A percentile compares a stretch with the other conserved stretches of the same genome.
phyloP scores from a whole-genome alignment of 169 alveolate genomes.

The Plasmodium yoelii region DNA sequence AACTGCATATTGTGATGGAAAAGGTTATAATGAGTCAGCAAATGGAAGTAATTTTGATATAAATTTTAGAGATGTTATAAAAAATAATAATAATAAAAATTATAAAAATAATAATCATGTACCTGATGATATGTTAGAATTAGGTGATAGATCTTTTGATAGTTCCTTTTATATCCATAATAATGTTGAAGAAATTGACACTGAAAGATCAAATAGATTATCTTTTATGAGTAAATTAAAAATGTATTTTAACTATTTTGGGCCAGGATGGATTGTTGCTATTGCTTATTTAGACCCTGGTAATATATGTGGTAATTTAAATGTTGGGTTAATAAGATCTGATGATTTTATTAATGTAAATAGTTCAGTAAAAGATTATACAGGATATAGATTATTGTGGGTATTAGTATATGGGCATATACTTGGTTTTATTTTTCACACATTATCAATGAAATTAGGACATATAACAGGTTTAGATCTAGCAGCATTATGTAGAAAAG shows the following conservation, averaged over 20 bases:
- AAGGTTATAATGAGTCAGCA: neutral
- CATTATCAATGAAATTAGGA: slow-evolving; percentile 80
- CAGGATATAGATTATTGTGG: slow-evolving; percentile 81
- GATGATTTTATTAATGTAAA: neutral
- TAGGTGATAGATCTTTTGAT: slow-evolving; percentile 11
- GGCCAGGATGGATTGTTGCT: slow-evolving; percentile 86
- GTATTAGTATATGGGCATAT: slow-evolving; percentile 77
- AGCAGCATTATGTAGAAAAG: slow-evolving; percentile 76
- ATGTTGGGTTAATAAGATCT: slow-evolving; percentile 79
- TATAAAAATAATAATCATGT: slow-evolving; percentile 1
- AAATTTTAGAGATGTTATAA: neutral
- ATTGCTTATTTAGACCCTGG: slow-evolving; percentile 86
- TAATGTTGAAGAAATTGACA: slow-evolving; percentile 9
- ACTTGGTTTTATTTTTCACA: slow-evolving; percentile 81
- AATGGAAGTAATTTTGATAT: neutral
- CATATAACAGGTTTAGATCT: slow-evolving; percentile 81
- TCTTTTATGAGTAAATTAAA: slow-evolving; percentile 26
- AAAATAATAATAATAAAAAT: slow-evolving; percentile 8
- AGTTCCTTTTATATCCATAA: slow-evolving; percentile 22
- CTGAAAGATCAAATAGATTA: neutral
- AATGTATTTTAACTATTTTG: slow-evolving; percentile 78
- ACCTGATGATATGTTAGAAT: neutral
- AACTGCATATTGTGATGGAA: slow-evolving; percentile 49
- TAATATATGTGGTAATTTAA: slow-evolving; percentile 81
- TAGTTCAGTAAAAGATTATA: slow-evolving; percentile 42